These are phyloP conservation scores for Oldenlandia corymbosa DNA, from an alignment of 257 asterid genomes.

Conservation along the genomic window DNA sequence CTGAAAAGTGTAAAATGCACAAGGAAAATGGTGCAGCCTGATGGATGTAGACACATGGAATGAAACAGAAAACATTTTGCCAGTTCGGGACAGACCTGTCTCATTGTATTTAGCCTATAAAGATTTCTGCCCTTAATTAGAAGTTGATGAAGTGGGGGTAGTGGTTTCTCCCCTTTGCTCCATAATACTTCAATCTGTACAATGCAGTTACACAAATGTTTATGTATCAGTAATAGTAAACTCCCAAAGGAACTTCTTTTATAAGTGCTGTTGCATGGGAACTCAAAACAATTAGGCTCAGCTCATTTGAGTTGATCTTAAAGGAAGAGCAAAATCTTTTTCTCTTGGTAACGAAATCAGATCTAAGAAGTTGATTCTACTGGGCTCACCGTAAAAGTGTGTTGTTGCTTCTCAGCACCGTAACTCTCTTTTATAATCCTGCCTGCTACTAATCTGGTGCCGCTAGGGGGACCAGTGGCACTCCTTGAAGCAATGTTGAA, in stretches of 20 bases:
- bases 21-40: background rate
- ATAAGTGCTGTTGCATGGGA: background rate
- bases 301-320: background rate
- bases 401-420: constrained; percentile 95
- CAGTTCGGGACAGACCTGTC: constrained; percentile 52
- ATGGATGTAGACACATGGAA: constrained; percentile 6
- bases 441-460: constrained; percentile 70
- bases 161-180: constrained; percentile 82
- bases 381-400: constrained; percentile 70
- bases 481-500: constrained; percentile 72
- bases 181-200: constrained; percentile 85
- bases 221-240: too few species aligned
- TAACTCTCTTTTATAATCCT: constrained; percentile 89
- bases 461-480: constrained; percentile 67
- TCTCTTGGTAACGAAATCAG: background rate
- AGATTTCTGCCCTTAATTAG: constrained; percentile 94
- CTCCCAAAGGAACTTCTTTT: too few species aligned
- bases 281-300: background rate
- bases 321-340: background rate
- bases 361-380: background rate
- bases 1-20: constrained; percentile 25
- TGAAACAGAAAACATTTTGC: background rate
- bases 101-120: constrained; percentile 64
- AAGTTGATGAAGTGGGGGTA: constrained; percentile 82
- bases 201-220: background rate